Evolutionary conservation across 192 early-diverging fungal genomes (phyloP), one percentile per base, ranked within the genome.

Genomic region (Entophlyctis helioformis): DNA sequence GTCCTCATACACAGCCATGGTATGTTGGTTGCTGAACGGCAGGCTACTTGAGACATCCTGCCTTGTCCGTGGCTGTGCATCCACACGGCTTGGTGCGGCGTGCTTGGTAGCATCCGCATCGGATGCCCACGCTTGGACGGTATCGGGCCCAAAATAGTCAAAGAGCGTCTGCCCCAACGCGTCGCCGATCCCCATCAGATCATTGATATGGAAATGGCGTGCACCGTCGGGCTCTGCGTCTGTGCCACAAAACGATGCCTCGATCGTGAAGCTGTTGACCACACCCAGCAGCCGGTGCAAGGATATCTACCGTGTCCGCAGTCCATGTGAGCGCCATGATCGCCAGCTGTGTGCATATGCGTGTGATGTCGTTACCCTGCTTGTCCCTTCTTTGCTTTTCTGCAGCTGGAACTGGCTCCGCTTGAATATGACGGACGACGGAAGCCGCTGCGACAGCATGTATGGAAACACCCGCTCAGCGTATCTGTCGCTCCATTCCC

Each of bases 211-310:
- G 36, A 42, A 67, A 20, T 63, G 60, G 42, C 48, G 55, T 24
- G 53, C 51, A n/a, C 29, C 22, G 5, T 42, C 46, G n/a, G 23
- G 22, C 8, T 22, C 23, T 11, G 24, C 21, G 41, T 57, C 56
- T 0, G 53, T 38, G 7, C 65, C 65, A 42, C 56, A 59, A 36
- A 67, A 67, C 12, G 48, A 52, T 2, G 60, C 43, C 47, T 67
- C 65, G n/a, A 63, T 29, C 11, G 65, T 67, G 40, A 63, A 67
- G 24, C 59, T 62, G 36, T 67, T 57, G 22, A 56, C 57, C 18
- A 21, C 24, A 4, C 10, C 4, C 6, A 40, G 24, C 39, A 40
- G 10, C 10, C 4, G 4, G 39, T 7, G 20, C 5, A 40, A 2
- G 18, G n/a, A 21, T 47, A 47, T 40, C 37, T 37, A 16, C 13